These are phyloP conservation scores for Russula earlei DNA, from an alignment of 768 basidiomycete species.

Conservation along the genomic window DNA sequence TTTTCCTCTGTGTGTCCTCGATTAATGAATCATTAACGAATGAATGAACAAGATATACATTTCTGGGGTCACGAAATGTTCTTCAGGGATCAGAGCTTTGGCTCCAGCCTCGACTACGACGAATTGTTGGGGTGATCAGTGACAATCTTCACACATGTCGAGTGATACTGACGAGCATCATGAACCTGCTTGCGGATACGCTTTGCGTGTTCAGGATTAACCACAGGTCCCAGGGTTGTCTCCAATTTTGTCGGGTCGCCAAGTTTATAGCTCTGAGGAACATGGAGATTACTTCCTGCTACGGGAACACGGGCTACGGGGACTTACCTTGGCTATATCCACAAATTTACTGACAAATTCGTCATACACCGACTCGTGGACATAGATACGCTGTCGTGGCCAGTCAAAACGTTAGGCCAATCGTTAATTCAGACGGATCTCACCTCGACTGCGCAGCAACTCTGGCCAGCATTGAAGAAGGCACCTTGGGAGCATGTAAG, in stretches of 20 bases:
- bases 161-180: constrained; percentile 57
- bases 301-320: neutral
- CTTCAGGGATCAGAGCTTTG: constrained; percentile 58
- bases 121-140: neutral
- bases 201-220: constrained; percentile 78
- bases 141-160: neutral
- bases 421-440: neutral
- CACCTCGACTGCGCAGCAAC: constrained; percentile 90
- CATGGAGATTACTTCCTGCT: neutral
- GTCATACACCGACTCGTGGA: constrained; percentile 77
- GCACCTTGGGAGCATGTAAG: constrained; percentile 43
- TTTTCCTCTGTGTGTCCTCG: neutral
- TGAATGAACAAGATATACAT: constrained; percentile 35
- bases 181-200: constrained; percentile 78
- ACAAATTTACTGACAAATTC: constrained; percentile 67
- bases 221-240: constrained; percentile 87
- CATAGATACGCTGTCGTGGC: constrained; percentile 70
- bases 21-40: neutral
- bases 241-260: constrained; percentile 72
- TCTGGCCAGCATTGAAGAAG: constrained; percentile 97
- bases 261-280: constrained; percentile 60
- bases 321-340: constrained; percentile 56
- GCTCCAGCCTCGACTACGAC: constrained; percentile 67
- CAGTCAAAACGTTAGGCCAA: neutral
- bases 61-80: constrained; percentile 57